These are phyloP conservation scores for Acanthamoeba healyi DNA, from an alignment of 208 protist species.

Conservation along the genomic window DNA sequence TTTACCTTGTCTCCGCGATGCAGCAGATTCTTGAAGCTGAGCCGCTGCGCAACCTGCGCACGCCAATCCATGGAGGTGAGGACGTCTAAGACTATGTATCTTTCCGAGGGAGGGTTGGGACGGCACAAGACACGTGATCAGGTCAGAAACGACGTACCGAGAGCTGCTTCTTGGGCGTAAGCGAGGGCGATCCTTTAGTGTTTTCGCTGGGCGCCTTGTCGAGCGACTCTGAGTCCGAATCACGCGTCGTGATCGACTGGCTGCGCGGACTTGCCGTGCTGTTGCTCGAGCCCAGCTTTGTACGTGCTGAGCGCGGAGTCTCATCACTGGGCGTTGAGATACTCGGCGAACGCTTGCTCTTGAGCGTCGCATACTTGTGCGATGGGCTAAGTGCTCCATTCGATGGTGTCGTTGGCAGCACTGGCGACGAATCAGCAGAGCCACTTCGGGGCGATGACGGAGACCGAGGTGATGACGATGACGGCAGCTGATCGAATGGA, in stretches of 20 bases:
- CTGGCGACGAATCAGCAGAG: background rate
- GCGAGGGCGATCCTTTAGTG: background rate
- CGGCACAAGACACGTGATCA: no score
- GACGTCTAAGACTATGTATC: no score
- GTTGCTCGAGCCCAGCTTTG: background rate
- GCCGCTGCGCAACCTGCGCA: conserved; percentile 37
- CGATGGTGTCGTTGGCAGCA: background rate
- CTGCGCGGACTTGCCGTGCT: background rate
- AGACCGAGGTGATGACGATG: background rate
- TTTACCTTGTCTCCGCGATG: background rate
- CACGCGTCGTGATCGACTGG: background rate
- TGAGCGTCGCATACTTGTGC: conserved; percentile 10
- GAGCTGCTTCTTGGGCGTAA: conserved; percentile 45
- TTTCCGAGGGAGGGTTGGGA: no score
- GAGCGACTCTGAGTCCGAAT: background rate
- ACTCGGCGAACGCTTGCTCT: background rate
- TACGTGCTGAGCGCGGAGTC: background rate
- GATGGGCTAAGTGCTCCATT: background rate
- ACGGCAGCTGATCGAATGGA: background rate
- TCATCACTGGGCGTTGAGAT: background rate
- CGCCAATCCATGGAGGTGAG: no score
- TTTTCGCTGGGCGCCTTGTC: background rate
- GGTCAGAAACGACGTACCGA: background rate
- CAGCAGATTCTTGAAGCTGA: conserved; percentile 59
- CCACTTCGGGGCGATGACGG: background rate